These are phyloP conservation scores for Dichotomocladium elegans DNA, from an alignment of 371 early-diverging fungal species.

Conservation along the genomic window DNA sequence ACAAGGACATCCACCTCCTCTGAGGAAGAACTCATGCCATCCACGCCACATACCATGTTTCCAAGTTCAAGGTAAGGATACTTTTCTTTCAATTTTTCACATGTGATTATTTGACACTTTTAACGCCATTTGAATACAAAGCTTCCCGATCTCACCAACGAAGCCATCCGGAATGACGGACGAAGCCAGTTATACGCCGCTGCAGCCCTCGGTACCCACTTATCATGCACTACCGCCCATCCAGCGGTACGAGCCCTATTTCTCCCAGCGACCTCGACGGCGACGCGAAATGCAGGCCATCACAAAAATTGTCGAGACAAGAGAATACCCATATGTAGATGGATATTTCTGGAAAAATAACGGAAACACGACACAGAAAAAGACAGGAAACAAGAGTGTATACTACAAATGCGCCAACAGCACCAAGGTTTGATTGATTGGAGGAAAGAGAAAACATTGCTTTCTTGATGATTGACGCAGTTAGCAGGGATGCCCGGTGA, in stretches of 20 bases:
- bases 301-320: conserved; percentile 55
- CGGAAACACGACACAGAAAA: conserved; percentile 58
- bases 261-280: conserved; percentile 41
- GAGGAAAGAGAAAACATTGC: neutral
- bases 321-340: conserved; percentile 45
- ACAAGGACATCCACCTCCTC: too few relatives aligned
- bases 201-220: neutral
- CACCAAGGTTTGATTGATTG: conserved; percentile 25
- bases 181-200: too few relatives aligned
- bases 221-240: conserved; percentile 5
- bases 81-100: too few relatives aligned
- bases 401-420: conserved; percentile 57
- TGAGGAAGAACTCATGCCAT: too few relatives aligned
- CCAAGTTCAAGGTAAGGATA: too few relatives aligned
- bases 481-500: conserved; percentile 40
- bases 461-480: neutral
- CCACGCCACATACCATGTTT: too few relatives aligned
- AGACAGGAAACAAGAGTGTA: conserved; percentile 57
- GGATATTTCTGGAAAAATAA: conserved; percentile 59
- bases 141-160: too few relatives aligned
- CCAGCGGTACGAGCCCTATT: conserved; percentile 14
- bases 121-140: too few relatives aligned
- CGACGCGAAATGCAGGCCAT: conserved; percentile 63
- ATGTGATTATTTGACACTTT: too few relatives aligned
- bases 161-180: too few relatives aligned